Percentiles rank a stretch among this genome's conserved stretches.
phyloP scores from a whole-genome alignment of 768 basidiomycete species.

The Termitomyces eurrhizus region DNA sequence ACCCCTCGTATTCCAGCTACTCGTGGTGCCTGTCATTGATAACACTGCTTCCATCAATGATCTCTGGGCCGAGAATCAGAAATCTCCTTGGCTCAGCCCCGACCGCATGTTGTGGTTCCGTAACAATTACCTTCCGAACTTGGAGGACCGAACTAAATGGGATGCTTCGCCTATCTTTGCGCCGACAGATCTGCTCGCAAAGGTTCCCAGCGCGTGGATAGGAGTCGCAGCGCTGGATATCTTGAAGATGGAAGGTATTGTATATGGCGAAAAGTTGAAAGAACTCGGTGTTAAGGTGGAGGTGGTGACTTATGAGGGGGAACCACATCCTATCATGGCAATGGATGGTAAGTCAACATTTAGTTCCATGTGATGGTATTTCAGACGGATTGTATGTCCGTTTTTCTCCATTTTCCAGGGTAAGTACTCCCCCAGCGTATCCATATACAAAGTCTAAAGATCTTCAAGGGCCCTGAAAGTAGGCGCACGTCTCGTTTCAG shows the following conservation, averaged over 20 bases:
- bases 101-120: conserved; percentile 75
- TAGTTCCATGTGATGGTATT: background rate
- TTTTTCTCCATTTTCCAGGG: conserved; percentile 7
- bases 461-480: conserved; percentile 4
- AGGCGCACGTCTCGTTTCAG: conserved; percentile 12
- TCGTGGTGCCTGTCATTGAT: conserved; percentile 71
- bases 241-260: conserved; percentile 60
- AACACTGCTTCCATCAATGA: conserved; percentile 53
- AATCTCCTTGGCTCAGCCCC: conserved; percentile 57
- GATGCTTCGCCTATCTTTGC: conserved; percentile 72
- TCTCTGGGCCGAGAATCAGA: conserved; percentile 54
- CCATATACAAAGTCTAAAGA: background rate
- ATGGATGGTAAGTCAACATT: conserved; percentile 55
- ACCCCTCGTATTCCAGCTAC: conserved; percentile 56
- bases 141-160: conserved; percentile 58
- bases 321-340: conserved; percentile 70
- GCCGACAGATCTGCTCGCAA: conserved; percentile 46
- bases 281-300: conserved; percentile 50
- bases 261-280: conserved; percentile 55
- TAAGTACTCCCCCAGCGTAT: background rate
- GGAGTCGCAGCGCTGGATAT: conserved; percentile 65
- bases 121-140: conserved; percentile 61
- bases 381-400: background rate
- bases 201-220: conserved; percentile 57
- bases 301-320: conserved; percentile 53